Evolutionary conservation across 2,329 filamentous ascomycete genomes (phyloP), one percentile per base, ranked within the genome.

Genomic region (Neonectria sp.): DNA sequence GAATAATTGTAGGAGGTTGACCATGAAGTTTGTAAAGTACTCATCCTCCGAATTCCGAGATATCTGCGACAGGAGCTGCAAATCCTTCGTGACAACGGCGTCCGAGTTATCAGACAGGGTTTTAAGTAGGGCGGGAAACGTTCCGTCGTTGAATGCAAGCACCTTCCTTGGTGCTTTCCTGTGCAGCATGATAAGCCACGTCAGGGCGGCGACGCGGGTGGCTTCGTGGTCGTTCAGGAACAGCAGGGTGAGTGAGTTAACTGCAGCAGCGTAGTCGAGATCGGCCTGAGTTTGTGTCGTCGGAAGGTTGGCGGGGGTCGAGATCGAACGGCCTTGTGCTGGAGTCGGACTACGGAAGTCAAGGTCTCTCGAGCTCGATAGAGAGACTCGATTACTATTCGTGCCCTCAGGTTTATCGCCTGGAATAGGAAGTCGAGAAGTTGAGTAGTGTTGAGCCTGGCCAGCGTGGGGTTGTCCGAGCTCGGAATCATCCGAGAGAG

Each of bases 1-100:
- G 79, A 99, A 99, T 1, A 99, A 88, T 78, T 98, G 96, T 49
- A 99, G 85, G 11, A 99, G 85, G 77, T 97, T 97, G 68, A 98
- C 93, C 96, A 99, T 99, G 79, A 99, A 99, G 27, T 95, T 97
- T 2, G 94, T 92, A 78, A 99, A 99, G 81, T 98, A 98, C 71
- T 95, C 94, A 77, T 99, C 96, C 76, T 98, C 96, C 77, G 95
- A 98, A 75, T 98, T 97, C 71, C 93, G 91, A 3, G 95, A 98
- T 61, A 99, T 98, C 73, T 99, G 96, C 0, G 95, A 98, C 3
- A 99, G 86, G 17, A 99, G 86, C 70, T 98, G 93, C 33, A 99
- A 83, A 79, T 99, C 96, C 74, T 96, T 93, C 5, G 94, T 98
- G 2, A 99, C 97, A 7, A 99, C 96, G 21, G 95, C 93, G 79